These are phyloP conservation scores for Coemansia sp. DNA, from an alignment of 192 early-diverging fungal genomes.

Conservation along the genomic window DNA sequence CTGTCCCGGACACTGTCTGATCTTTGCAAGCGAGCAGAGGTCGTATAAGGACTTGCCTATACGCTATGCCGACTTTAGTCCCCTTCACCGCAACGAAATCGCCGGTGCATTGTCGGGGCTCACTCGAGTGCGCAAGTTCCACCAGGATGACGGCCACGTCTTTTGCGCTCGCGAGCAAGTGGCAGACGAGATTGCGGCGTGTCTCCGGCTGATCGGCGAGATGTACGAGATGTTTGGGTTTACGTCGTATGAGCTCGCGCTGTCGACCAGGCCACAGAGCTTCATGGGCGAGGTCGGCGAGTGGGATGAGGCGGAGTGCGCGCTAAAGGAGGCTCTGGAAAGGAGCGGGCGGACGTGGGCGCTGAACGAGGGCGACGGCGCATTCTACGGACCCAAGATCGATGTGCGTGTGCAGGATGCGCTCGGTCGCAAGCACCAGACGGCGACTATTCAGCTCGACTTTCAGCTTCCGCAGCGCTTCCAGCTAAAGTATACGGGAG, in stretches of 20 bases:
- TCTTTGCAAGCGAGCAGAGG: slow-evolving; percentile 78
- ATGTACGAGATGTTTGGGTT: slow-evolving; percentile 85
- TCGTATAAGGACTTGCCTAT: slow-evolving; percentile 91
- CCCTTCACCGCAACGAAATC: slow-evolving; percentile 91
- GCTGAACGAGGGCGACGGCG: slow-evolving; percentile 85
- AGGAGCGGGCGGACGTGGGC: slow-evolving; percentile 65
- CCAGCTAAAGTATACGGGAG: slow-evolving; percentile 71
- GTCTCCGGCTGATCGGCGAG: slow-evolving; percentile 74
- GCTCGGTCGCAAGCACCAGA: slow-evolving; percentile 83
- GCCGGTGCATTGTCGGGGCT: slow-evolving; percentile 89
- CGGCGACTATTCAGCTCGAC: slow-evolving; percentile 94
- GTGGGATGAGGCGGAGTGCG: slow-evolving; percentile 81
- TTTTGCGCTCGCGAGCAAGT: slow-evolving; percentile 89
- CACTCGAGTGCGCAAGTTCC: slow-evolving; percentile 91
- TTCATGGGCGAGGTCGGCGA: slow-evolving; percentile 74
- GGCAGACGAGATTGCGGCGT: slow-evolving; percentile 73
- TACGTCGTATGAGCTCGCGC: slow-evolving; percentile 70
- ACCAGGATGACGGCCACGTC: slow-evolving; percentile 97
- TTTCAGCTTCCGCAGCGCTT: slow-evolving; percentile 93
- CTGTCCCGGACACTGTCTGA: slow-evolving; percentile 94
- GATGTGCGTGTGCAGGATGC: slow-evolving; percentile 87
- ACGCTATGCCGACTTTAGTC: slow-evolving; percentile 91
- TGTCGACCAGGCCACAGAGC: slow-evolving; percentile 82
- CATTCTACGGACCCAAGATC: slow-evolving; percentile 98
- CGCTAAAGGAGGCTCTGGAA: slow-evolving; percentile 72